Percentiles rank a stretch among this genome's conserved stretches.
Evolutionary conservation across 1,284 basidiomycete genomes (phyloP).

Genomic region (Fomitopsis palustris): DNA sequence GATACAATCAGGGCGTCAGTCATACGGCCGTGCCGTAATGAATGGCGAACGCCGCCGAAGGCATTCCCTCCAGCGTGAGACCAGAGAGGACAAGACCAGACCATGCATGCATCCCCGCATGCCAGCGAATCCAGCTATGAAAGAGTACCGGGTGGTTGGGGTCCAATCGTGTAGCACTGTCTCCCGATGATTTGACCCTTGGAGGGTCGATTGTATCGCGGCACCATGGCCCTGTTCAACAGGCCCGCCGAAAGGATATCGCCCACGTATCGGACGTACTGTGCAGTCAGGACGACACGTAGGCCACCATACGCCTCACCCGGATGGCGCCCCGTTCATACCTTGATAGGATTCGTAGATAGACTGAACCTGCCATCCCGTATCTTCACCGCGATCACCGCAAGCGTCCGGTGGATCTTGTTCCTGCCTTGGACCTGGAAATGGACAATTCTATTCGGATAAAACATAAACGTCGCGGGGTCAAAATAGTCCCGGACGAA

Average conservation of each 20-base stretch:
- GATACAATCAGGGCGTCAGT: not conserved
- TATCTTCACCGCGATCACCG: conserved; percentile 2
- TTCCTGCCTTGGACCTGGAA: not conserved
- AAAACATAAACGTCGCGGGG: not conserved
- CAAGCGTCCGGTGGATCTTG: not conserved
- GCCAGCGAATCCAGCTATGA: not conserved
- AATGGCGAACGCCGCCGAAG: not conserved
- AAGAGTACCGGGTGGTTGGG: not conserved
- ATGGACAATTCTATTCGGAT: conserved; percentile 1
- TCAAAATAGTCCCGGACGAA: not conserved
- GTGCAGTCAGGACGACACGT: not conserved
- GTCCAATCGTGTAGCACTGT: not conserved
- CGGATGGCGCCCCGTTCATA: not conserved
- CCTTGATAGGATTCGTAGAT: not conserved
- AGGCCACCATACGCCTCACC: not conserved
- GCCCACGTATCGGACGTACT: not conserved
- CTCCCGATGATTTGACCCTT: not conserved
- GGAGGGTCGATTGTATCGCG: not conserved
- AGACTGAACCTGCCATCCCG: not conserved
- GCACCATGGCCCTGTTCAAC: not conserved
- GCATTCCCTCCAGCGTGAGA: not conserved
- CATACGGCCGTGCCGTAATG: not conserved
- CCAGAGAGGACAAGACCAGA: no score
- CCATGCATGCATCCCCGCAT: not conserved
- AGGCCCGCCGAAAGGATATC: not conserved